A percentile compares a stretch with the other conserved stretches of the same genome.
phyloP scores from a whole-genome alignment of 2,329 filamentous ascomycete genomes.

The Penicillium sp. region DNA sequence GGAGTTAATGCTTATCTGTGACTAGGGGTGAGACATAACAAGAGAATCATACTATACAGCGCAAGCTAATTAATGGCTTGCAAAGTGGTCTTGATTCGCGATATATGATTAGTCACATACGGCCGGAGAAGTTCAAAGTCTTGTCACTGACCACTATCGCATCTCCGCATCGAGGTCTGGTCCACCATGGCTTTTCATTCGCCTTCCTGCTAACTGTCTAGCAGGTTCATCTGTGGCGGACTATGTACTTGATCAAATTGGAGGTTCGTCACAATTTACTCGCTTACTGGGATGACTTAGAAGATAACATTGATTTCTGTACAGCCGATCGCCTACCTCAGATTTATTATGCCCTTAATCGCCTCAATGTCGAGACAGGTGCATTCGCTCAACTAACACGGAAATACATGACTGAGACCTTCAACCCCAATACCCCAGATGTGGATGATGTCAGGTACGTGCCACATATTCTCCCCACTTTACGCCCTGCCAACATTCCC shows the following conservation, averaged over 20 bases:
- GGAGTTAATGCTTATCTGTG: conserved; percentile 12
- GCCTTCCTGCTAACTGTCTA: conserved; percentile 13
- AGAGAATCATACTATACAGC: conserved; percentile 8
- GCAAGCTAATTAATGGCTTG: conserved; percentile 16
- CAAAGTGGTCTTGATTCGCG: conserved; percentile 61
- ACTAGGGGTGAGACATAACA: conserved; percentile 35
- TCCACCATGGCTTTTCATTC: neutral
- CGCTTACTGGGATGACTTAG: neutral
- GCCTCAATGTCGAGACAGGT: conserved; percentile 57
- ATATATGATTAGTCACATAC: conserved; percentile 62
- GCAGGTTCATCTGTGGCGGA: conserved; percentile 61
- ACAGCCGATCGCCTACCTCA: conserved; percentile 52
- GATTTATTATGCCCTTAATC: conserved; percentile 56
- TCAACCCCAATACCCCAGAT: conserved; percentile 61
- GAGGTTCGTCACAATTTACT: conserved; percentile 42
- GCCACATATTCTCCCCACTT: neutral
- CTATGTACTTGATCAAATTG: conserved; percentile 59
- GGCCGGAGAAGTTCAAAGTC: conserved; percentile 69
- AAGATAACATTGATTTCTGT: conserved; percentile 31
- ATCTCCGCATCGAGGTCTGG: conserved; percentile 57
- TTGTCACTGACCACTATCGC: conserved; percentile 66
- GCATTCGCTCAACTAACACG: conserved; percentile 63
- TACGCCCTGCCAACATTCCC: neutral
- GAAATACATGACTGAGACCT: conserved; percentile 57
- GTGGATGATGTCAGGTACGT: conserved; percentile 51